phyloP scores from a whole-genome alignment of 2,329 filamentous ascomycete genomes.

The Rutstroemia sp. region DNA sequence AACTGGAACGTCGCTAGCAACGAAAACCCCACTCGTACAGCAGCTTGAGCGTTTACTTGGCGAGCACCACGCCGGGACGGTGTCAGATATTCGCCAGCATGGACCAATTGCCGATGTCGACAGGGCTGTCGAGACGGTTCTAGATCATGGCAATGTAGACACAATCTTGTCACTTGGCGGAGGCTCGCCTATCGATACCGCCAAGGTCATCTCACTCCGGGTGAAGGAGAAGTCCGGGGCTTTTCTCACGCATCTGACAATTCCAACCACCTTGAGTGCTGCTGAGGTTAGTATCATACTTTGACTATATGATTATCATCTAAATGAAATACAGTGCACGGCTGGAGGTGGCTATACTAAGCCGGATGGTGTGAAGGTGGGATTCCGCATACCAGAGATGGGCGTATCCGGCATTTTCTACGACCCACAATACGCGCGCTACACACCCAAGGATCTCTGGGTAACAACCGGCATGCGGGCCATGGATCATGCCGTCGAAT shows the following conservation, averaged over 20 bases:
- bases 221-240: slow-evolving; percentile 1
- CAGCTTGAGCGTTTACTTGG: slow-evolving; percentile 3
- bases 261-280: slow-evolving; percentile 9
- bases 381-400: not conserved
- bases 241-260: slow-evolving; percentile 4
- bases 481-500: slow-evolving; percentile 7
- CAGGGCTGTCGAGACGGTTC: slow-evolving; percentile 2
- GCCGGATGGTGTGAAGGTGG: slow-evolving; percentile 2
- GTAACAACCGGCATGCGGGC: slow-evolving; percentile 6
- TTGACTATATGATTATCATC: not conserved
- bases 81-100: slow-evolving; percentile 7
- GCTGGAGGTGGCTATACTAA: slow-evolving; percentile 3
- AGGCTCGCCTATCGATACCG: slow-evolving; percentile 6
- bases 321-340: not conserved
- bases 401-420: slow-evolving; percentile 3
- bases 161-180: slow-evolving; percentile 6
- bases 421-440: slow-evolving; percentile 2
- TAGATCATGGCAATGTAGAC: not conserved
- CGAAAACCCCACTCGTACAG: slow-evolving; percentile 1
- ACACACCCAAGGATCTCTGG: slow-evolving; percentile 7
- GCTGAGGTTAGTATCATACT: not conserved
- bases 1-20: slow-evolving; percentile 1
- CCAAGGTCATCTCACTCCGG: slow-evolving; percentile 6
- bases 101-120: slow-evolving; percentile 5
- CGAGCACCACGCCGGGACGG: slow-evolving; percentile 2